Conservation (phyloP, 1,284 basidiomycete genomes). For the Malassezia globosa region DNA sequence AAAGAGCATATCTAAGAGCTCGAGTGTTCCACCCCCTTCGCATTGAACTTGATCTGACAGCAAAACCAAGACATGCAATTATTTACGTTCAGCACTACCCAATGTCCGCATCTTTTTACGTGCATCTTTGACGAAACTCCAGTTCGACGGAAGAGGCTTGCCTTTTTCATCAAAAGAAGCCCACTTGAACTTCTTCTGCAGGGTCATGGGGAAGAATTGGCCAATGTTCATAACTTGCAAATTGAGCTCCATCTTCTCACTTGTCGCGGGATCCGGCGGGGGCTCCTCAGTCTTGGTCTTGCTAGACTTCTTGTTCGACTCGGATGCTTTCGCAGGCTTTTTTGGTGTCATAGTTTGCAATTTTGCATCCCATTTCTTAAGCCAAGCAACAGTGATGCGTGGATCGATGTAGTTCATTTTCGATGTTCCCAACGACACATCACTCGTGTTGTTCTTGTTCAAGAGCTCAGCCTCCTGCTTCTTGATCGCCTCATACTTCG, state of each 20-base stretch:
- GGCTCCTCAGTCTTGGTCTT: conserved; percentile 5
- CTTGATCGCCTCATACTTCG: conserved; percentile 39
- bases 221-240: conserved; percentile 37
- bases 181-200: conserved; percentile 47
- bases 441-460: conserved; percentile 43
- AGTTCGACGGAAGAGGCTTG: conserved; percentile 25
- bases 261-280: conserved; percentile 23
- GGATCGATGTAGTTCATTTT: conserved; percentile 48
- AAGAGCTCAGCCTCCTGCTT: conserved; percentile 39
- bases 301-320: conserved; percentile 25
- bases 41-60: neutral
- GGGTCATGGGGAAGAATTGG: conserved; percentile 41
- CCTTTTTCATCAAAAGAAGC: conserved; percentile 30
- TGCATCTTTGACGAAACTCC: conserved; percentile 40
- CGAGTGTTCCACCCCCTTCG: too few relatives aligned
- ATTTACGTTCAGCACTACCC: conserved; percentile 27
- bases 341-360: conserved; percentile 21
- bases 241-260: conserved; percentile 43
- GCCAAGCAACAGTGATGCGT: conserved; percentile 43
- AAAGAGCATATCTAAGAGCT: too few relatives aligned
- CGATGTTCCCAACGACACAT: conserved; percentile 42
- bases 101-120: conserved; percentile 35
- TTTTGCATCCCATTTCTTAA: conserved; percentile 42
- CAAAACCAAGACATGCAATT: neutral
- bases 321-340: conserved; percentile 15